Conservation (phyloP, 1,284 basidiomycete species). For the Puccinia brachypodii region DNA sequence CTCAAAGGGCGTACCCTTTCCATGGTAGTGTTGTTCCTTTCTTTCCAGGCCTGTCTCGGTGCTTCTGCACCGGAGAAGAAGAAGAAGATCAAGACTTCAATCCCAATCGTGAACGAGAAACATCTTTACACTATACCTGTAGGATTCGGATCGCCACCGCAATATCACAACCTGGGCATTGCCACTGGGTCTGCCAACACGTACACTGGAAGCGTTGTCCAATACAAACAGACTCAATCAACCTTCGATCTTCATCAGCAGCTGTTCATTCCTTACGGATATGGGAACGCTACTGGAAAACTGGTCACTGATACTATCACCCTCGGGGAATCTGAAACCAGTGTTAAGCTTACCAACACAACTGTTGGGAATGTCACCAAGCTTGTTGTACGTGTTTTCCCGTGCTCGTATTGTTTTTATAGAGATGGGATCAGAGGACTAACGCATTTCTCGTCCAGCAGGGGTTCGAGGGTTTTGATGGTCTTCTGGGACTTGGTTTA, state of each 20-base stretch:
- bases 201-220: conserved; percentile 29
- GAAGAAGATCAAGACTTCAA: conserved; percentile 44
- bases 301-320: conserved; percentile 44
- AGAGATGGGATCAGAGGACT: background rate
- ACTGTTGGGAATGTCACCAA: conserved; percentile 47
- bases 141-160: conserved; percentile 44
- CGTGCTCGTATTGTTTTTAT: background rate
- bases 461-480: conserved; percentile 47
- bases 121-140: conserved; percentile 42
- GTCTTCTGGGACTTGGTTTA: conserved; percentile 45
- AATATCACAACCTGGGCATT: conserved; percentile 40
- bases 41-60: conserved; percentile 5
- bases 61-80: background rate
- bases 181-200: conserved; percentile 48
- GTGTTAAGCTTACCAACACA: conserved; percentile 30
- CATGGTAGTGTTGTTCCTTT: background rate
- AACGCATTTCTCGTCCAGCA: background rate
- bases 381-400: conserved; percentile 27
- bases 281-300: conserved; percentile 44
- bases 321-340: background rate
- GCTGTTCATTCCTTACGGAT: conserved; percentile 46
- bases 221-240: conserved; percentile 26
- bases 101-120: conserved; percentile 30
- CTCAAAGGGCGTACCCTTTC: background rate
- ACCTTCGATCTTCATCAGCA: conserved; percentile 31